These are phyloP conservation scores for Globisporangium lucens DNA, from an alignment of 352 stramenopile species.

Conservation along the genomic window DNA sequence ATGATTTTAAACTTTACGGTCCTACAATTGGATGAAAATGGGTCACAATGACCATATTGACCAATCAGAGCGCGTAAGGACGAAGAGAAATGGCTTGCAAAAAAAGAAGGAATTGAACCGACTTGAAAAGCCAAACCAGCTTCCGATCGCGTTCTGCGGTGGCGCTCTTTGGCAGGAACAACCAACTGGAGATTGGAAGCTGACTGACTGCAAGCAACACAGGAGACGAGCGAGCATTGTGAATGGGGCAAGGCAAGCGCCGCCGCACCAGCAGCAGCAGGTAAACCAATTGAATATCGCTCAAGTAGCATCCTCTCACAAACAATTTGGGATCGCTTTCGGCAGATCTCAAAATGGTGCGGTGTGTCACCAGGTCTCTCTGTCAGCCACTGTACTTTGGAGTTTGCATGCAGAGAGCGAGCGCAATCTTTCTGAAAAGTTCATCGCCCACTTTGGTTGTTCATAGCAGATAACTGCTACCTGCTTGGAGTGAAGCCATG, in stretches of 20 bases:
- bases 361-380: not conserved
- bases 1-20: not conserved
- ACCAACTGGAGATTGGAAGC: not conserved
- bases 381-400: not conserved
- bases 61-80: not conserved
- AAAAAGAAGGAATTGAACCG: slow-evolving; percentile 10
- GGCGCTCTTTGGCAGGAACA: not conserved
- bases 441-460: not conserved
- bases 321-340: not conserved
- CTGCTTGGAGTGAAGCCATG: not conserved
- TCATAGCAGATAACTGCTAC: not conserved
- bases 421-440: not conserved
- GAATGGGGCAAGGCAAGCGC: too few species aligned
- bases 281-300: not conserved
- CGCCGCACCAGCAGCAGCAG: not conserved
- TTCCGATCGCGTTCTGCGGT: not conserved
- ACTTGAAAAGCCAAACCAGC: slow-evolving; percentile 4
- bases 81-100: not conserved
- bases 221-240: not conserved
- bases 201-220: not conserved
- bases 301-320: not conserved
- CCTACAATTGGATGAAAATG: slow-evolving; percentile 1
- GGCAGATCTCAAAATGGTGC: not conserved
- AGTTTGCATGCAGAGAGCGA: not conserved
- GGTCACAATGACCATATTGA: not conserved